Evolutionary conservation across 2,329 filamentous ascomycete genomes (phyloP).

Genomic region (Cryphonectria naterciae): DNA sequence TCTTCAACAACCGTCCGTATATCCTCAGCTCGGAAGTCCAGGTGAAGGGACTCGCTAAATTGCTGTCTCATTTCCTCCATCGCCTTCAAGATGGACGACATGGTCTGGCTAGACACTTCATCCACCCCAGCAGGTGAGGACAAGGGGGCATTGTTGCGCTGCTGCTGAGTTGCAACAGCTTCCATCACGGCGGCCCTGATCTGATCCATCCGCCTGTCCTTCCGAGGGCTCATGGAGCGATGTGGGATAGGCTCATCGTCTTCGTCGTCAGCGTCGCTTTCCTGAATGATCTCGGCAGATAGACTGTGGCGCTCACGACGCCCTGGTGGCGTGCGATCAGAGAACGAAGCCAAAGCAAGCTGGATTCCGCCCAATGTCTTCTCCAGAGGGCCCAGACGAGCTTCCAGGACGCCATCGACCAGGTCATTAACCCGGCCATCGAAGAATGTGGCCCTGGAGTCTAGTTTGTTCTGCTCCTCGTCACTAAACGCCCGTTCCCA

Average conservation of each 20-base stretch:
- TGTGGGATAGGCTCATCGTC: conserved; percentile 66
- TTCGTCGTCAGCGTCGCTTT: conserved; percentile 94
- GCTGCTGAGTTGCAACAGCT: conserved; percentile 67
- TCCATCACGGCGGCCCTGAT: conserved; percentile 76
- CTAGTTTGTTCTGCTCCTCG: conserved; percentile 81
- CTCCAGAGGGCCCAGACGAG: conserved; percentile 80
- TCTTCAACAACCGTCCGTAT: conserved; percentile 67
- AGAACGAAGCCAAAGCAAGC: conserved; percentile 64
- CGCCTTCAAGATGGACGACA: conserved; percentile 65
- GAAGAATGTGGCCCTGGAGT: conserved; percentile 83
- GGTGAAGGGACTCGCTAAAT: conserved; percentile 48
- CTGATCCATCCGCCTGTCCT: conserved; percentile 81
- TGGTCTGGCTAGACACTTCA: conserved; percentile 40
- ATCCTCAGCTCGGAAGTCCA: conserved; percentile 54
- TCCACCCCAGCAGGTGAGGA: conserved; percentile 34
- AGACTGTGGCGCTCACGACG: conserved; percentile 71
- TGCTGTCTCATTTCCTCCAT: conserved; percentile 66
- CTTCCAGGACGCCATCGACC: conserved; percentile 76
- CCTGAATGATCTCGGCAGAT: conserved; percentile 66
- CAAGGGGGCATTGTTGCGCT: conserved; percentile 43
- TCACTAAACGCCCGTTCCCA: conserved; percentile 89
- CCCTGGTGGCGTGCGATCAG: conserved; percentile 57
- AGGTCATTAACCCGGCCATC: conserved; percentile 87
- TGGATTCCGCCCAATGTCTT: conserved; percentile 78
- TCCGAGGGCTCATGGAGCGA: conserved; percentile 76